Base-by-base conservation (phyloP, 2,329 filamentous ascomycete species). In the Hymenoscyphus infarciens region DNA sequence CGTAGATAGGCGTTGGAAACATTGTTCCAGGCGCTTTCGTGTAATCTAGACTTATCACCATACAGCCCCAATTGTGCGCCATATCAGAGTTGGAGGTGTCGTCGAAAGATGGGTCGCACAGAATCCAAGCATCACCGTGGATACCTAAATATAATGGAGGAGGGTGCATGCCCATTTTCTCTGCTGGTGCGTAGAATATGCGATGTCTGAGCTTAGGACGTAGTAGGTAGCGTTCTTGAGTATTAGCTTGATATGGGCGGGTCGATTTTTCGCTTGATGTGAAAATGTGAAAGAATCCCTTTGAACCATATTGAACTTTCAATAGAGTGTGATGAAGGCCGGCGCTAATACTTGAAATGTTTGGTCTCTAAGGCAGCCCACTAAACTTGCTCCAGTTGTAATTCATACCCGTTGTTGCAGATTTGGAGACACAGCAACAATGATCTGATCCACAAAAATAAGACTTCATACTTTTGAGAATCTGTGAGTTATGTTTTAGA, bases 21-120 rank as follows among this genome's bases (percentile, higher is more conserved):
- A 75, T 76, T 11, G 70, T 66, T 7, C 68, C 66, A 0, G 82
- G 82, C 0, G 80, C 77, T 68, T 82, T 82, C 68, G 73, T 71
- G 73, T 84, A 84, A 67, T 80, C 75, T 22, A 84, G 74, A 13
- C 75, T 77, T 10, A 82, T 68, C 19, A 83, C 80, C 7, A 82
- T 69, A 64, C 78, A 74, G 58, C 69, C 67, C 61, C 77, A 73
- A 1, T 68, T 67, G 56, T 75, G 69, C 38, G 79, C 75, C 63
- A 81, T 79, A 59, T 67, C 63, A 39, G 71, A 72, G 72, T 78
- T 81, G 74, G 80, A 81, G 13, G 65, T 65, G 69, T 82, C 79
- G 67, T 81, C 79, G 56, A 78, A 71, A 33, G 71, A 61, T 1
- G 80, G 76, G 15, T 75, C 69, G 68, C 77, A 77, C 53, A 82